Percentiles rank a stretch among this genome's conserved stretches.
phyloP scores from a whole-genome alignment of 352 stramenopile species.

The Bremia lactucae region DNA sequence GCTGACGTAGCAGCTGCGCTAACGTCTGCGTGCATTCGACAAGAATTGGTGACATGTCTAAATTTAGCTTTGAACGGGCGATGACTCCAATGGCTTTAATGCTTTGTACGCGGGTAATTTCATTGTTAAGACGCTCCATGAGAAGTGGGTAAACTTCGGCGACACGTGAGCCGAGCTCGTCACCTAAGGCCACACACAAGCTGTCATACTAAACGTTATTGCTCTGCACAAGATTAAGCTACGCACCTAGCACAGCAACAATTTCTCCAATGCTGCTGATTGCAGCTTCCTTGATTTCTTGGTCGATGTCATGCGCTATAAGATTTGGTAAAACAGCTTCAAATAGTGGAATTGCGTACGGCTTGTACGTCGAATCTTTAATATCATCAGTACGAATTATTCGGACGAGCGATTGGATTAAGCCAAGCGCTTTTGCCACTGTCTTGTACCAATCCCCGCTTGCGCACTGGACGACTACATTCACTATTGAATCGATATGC shows the following conservation, averaged over 20 bases:
- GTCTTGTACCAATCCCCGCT: slow-evolving; percentile 99
- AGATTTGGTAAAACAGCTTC: slow-evolving; percentile 91
- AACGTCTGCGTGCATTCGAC: slow-evolving; percentile 82
- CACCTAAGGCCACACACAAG: slow-evolving; percentile 26
- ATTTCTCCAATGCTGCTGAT: slow-evolving; percentile 88
- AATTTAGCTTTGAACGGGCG: slow-evolving; percentile 64
- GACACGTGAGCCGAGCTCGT: slow-evolving; percentile 72
- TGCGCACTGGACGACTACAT: slow-evolving; percentile 82
- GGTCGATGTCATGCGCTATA: slow-evolving; percentile 94
- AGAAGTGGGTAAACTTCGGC: slow-evolving; percentile 86
- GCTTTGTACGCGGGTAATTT: slow-evolving; percentile 94
- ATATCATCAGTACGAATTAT: slow-evolving; percentile 51
- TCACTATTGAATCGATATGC: slow-evolving; percentile 74
- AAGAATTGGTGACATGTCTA: slow-evolving; percentile 90
- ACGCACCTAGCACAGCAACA: slow-evolving; percentile 59
- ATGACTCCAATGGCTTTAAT: slow-evolving; percentile 93
- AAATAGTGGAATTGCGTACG: slow-evolving; percentile 81
- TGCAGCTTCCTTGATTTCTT: slow-evolving; percentile 98
- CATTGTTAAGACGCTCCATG: slow-evolving; percentile 95
- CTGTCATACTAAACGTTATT: slow-evolving; percentile 2
- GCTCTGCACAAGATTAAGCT: not conserved
- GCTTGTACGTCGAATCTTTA: slow-evolving; percentile 25
- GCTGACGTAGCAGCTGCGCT: slow-evolving; percentile 88
- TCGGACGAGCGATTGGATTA: slow-evolving; percentile 87
- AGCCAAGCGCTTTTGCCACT: slow-evolving; percentile 88